These are phyloP conservation scores for Eucalyptus marginata DNA, from an alignment of 345 rosid species.

Conservation along the genomic window DNA sequence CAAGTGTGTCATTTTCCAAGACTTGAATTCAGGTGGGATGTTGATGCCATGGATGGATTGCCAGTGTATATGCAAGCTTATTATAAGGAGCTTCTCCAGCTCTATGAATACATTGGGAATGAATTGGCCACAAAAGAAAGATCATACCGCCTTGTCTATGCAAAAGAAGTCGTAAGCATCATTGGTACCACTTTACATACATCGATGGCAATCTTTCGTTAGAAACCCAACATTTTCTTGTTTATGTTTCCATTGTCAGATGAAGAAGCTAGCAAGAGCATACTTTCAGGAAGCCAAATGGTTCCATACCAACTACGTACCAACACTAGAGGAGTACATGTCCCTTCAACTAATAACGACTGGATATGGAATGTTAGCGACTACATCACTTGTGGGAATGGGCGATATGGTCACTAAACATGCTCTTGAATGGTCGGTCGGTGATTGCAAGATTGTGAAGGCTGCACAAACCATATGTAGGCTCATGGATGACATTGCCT, in stretches of 20 bases:
- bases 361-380: not conserved
- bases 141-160: too few species aligned
- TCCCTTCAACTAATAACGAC: not conserved
- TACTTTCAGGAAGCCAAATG: not conserved
- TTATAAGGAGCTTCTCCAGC: too few species aligned
- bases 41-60: too few species aligned
- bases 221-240: not conserved
- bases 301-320: not conserved
- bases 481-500: not conserved
- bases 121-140: too few species aligned
- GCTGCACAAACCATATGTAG: not conserved
- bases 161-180: too few species aligned
- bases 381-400: not conserved
- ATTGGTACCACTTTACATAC: too few species aligned
- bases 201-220: fast-evolving
- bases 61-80: too few species aligned
- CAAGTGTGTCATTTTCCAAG: too few species aligned
- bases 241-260: not conserved
- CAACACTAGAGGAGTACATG: not conserved
- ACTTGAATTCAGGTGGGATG: too few species aligned
- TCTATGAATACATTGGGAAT: too few species aligned
- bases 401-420: not conserved
- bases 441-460: not conserved
- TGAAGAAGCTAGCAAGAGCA: not conserved
- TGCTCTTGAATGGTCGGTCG: not conserved